Percentiles rank a stretch among this genome's conserved stretches.
phyloP scores from a whole-genome alignment of 371 early-diverging fungal genomes.

The Mortierella sp. region DNA sequence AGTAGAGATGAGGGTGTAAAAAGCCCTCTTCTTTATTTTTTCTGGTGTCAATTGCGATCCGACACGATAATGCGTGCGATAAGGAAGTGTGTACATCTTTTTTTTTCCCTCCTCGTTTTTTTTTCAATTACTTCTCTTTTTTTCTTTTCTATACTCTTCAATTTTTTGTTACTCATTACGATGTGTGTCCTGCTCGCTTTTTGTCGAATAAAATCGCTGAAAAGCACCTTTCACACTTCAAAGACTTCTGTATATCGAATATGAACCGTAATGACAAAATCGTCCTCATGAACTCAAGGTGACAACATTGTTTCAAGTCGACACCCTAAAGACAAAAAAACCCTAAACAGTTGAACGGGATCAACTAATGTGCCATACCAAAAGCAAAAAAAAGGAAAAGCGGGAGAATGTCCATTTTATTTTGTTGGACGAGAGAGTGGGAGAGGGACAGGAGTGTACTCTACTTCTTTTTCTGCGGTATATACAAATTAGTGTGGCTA shows the following conservation, averaged over 20 bases:
- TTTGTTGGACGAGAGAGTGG: background rate
- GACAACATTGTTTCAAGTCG: no score
- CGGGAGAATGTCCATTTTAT: background rate
- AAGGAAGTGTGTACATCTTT: slow-evolving; percentile 51
- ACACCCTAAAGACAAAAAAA: no score
- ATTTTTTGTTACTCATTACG: background rate
- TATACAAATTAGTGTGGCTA: background rate
- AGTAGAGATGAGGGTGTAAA: background rate
- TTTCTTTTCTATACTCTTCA: background rate
- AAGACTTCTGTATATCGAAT: background rate
- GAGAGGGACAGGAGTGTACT: no score
- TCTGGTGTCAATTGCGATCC: slow-evolving; percentile 13
- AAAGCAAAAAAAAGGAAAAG: background rate
- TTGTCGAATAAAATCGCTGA: background rate
- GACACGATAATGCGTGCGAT: slow-evolving; percentile 61
- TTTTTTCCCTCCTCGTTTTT: slow-evolving; percentile 9
- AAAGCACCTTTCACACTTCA: background rate
- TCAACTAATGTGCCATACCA: background rate
- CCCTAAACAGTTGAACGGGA: no score
- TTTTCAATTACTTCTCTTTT: slow-evolving; percentile 9
- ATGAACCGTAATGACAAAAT: background rate
- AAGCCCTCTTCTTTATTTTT: background rate
- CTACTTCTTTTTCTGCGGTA: slow-evolving; percentile 1
- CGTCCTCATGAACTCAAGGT: background rate
- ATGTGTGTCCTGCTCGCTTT: background rate